phyloP scores from a whole-genome alignment of 2,329 filamentous ascomycete species.

The Talaromyces atroroseus region DNA sequence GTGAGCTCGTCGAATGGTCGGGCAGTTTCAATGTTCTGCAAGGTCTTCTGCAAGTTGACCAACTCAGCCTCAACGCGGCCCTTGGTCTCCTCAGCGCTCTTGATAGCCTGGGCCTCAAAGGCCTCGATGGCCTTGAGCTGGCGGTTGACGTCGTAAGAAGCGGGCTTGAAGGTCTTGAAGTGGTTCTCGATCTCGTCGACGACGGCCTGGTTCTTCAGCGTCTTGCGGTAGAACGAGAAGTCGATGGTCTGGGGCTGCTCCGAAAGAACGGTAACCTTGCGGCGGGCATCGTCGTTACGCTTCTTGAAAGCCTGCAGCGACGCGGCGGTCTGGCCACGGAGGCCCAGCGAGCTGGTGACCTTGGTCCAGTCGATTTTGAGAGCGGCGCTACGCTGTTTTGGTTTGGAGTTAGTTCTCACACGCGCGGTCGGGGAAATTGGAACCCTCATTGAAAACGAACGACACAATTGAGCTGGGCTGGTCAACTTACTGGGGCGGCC shows the following conservation, averaged over 20 bases:
- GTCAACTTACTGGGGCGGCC: constrained; percentile 28
- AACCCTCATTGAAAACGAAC: not conserved
- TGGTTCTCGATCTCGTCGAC: constrained; percentile 97
- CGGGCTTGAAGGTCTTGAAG: constrained; percentile 85
- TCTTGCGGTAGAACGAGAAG: constrained; percentile 84
- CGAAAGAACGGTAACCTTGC: constrained; percentile 77
- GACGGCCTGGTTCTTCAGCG: constrained; percentile 93
- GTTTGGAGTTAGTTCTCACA: constrained; percentile 19
- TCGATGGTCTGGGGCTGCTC: constrained; percentile 84
- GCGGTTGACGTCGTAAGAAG: constrained; percentile 83
- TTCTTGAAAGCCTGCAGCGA: constrained; percentile 97
- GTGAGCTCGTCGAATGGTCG: constrained; percentile 95
- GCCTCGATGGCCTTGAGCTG: constrained; percentile 98
- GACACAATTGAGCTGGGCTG: not conserved
- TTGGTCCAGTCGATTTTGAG: constrained; percentile 99
- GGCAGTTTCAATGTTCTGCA: constrained; percentile 95
- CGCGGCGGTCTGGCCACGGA: constrained; percentile 87
- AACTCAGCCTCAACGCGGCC: constrained; percentile 91
- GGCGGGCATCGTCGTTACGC: constrained; percentile 97
- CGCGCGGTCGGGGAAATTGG: not conserved
- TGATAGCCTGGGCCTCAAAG: constrained; percentile 93
- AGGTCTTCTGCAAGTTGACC: constrained; percentile 85
- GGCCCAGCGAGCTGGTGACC: constrained; percentile 87
- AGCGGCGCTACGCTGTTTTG: constrained; percentile 81
- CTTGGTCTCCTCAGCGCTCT: constrained; percentile 97